Conservation (phyloP, 306 rosid genomes). For the Lathyrus aphaca region DNA sequence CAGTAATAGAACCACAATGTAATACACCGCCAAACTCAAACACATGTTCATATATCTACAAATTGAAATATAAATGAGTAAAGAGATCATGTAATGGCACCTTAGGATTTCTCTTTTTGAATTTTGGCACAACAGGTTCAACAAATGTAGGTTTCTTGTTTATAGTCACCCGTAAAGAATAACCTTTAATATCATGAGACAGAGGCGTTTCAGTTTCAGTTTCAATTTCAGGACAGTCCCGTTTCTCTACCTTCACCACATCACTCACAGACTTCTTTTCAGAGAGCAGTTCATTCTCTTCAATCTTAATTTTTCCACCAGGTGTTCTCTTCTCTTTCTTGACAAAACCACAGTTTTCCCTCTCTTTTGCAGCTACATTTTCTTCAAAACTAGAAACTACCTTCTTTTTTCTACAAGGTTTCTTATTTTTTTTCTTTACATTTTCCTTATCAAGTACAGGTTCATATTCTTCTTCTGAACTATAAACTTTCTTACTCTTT, state of each 20-base stretch:
- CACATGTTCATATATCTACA: constrained; percentile 1
- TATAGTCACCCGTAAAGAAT: not conserved
- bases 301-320: not conserved
- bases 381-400: not conserved
- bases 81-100: constrained; percentile 22
- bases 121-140: not conserved
- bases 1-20: constrained; percentile 15
- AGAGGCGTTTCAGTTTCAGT: constrained; percentile 1
- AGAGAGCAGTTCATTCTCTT: not conserved
- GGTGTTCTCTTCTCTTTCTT: not conserved
- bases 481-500: not conserved
- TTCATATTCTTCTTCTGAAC: not conserved
- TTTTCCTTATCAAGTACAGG: not conserved
- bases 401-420: constrained; percentile 10
- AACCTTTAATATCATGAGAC: not conserved
- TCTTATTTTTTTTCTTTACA: not conserved
- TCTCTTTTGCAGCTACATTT: not conserved
- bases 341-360: not conserved
- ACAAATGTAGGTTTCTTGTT: not conserved
- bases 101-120: not conserved
- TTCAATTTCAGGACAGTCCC: not conserved
- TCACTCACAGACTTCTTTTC: not conserved
- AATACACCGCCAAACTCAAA: constrained; percentile 3
- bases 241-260: constrained; percentile 2
- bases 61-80: not conserved